phyloP scores from a whole-genome alignment of 2,329 filamentous ascomycete species.

The Aspergillus uvarum region DNA sequence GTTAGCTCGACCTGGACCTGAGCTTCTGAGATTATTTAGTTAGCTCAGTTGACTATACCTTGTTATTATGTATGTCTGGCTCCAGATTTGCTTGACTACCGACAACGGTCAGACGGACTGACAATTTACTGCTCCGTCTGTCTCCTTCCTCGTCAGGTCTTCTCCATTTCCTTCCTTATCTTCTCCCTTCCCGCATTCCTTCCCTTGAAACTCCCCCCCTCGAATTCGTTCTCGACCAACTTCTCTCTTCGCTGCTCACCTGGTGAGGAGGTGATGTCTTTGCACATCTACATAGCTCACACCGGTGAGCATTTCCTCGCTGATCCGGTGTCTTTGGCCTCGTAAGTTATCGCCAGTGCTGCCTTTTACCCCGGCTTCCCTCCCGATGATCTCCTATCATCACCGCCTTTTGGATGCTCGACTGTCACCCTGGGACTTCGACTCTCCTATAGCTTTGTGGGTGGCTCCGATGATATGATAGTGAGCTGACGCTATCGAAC shows the following conservation, averaged over 20 bases:
- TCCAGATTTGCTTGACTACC: neutral
- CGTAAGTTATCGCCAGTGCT: constrained; percentile 53
- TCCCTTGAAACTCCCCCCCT: neutral
- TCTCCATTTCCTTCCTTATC: constrained; percentile 14
- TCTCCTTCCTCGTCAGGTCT: neutral
- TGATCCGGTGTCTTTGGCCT: constrained; percentile 72
- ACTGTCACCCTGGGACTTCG: constrained; percentile 5
- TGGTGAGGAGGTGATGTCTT: constrained; percentile 67
- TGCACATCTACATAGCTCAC: constrained; percentile 88
- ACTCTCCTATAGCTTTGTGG: neutral
- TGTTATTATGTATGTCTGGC: neutral
- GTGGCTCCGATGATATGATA: neutral
- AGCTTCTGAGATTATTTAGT: constrained; percentile 15
- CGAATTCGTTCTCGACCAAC: neutral
- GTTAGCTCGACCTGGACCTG: constrained; percentile 20
- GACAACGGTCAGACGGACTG: neutral
- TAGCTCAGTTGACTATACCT: constrained; percentile 3
- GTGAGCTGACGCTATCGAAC: constrained; percentile 15
- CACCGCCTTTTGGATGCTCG: constrained; percentile 6
- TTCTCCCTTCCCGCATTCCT: constrained; percentile 24
- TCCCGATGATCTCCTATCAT: neutral
- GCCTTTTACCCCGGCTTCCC: neutral
- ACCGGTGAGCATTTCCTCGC: constrained; percentile 82
- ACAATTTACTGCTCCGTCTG: neutral
- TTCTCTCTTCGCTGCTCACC: constrained; percentile 26